phyloP scores from a whole-genome alignment of 2,329 filamentous ascomycete genomes.

The Ilyonectria sp. region DNA sequence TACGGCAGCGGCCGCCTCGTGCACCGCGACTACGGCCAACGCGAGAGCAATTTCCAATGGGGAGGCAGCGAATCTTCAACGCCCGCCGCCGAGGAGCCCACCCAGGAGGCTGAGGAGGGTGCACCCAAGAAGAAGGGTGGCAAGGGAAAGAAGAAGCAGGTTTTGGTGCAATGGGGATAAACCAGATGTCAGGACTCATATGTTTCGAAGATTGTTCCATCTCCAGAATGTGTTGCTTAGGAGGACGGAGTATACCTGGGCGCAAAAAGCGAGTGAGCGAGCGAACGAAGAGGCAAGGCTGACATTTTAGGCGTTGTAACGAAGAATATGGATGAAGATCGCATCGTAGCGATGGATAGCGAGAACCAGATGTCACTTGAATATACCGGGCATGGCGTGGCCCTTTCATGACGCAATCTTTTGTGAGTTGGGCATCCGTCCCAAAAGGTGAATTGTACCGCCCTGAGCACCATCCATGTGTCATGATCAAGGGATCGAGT shows the following conservation, averaged over 20 bases:
- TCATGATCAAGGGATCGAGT: too few species aligned
- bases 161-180: constrained; percentile 74
- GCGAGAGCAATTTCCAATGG: constrained; percentile 70
- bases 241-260: neutral
- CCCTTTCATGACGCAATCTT: neutral
- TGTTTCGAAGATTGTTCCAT: neutral
- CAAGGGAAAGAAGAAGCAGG: constrained; percentile 73
- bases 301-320: constrained; percentile 10
- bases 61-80: constrained; percentile 50
- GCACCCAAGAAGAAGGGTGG: constrained; percentile 68
- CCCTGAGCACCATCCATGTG: too few species aligned
- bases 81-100: constrained; percentile 47
- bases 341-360: neutral
- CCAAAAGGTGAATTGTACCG: too few species aligned
- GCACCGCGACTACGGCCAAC: constrained; percentile 65
- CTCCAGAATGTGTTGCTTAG: neutral
- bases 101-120: constrained; percentile 47
- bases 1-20: constrained; percentile 70
- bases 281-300: neutral
- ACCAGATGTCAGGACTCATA: neutral
- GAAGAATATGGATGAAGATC: neutral
- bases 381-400: neutral
- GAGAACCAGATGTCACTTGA: neutral
- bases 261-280: neutral
- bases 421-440: neutral